Percentiles rank a stretch among this genome's conserved stretches.
Evolutionary conservation across 2,329 filamentous ascomycete species (phyloP).

Genomic region (Triangularia verruculosa): DNA sequence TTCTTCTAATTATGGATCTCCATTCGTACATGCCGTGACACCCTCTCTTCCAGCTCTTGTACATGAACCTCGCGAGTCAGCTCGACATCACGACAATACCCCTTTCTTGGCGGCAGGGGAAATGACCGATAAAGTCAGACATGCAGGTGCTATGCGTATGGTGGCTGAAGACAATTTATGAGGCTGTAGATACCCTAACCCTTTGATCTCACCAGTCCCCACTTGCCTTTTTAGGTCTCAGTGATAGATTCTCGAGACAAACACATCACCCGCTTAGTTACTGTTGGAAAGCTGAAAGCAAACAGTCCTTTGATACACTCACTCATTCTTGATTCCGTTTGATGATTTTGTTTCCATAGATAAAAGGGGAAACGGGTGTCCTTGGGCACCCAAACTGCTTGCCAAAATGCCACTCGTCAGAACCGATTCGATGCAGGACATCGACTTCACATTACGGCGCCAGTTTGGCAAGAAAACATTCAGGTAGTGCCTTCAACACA

Average conservation of each 20-base stretch:
- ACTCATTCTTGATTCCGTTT: not conserved
- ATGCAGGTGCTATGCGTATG: not conserved
- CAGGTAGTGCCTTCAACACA: slow-evolving; percentile 46
- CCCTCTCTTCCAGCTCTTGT: not conserved
- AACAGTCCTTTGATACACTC: not conserved
- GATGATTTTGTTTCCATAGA: not conserved
- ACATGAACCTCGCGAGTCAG: not conserved
- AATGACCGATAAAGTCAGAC: not conserved
- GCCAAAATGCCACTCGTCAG: slow-evolving; percentile 41
- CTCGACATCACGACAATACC: not conserved
- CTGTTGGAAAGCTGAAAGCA: not conserved
- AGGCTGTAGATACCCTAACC: not conserved
- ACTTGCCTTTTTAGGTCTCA: not conserved
- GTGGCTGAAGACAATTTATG: not conserved
- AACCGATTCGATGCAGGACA: slow-evolving; percentile 55
- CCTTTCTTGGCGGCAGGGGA: slow-evolving; percentile 2
- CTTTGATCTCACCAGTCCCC: not conserved
- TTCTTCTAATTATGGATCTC: not conserved
- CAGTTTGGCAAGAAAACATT: slow-evolving; percentile 75
- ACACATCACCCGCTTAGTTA: not conserved
- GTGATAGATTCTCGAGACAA: not conserved
- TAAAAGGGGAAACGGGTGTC: not conserved
- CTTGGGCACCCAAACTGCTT: not conserved
- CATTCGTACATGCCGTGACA: not conserved
- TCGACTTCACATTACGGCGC: slow-evolving; percentile 70